Percentiles rank a stretch among this genome's conserved stretches.
Conservation (phyloP, 345 rosid genomes). For the Melastoma malabathricum region DNA sequence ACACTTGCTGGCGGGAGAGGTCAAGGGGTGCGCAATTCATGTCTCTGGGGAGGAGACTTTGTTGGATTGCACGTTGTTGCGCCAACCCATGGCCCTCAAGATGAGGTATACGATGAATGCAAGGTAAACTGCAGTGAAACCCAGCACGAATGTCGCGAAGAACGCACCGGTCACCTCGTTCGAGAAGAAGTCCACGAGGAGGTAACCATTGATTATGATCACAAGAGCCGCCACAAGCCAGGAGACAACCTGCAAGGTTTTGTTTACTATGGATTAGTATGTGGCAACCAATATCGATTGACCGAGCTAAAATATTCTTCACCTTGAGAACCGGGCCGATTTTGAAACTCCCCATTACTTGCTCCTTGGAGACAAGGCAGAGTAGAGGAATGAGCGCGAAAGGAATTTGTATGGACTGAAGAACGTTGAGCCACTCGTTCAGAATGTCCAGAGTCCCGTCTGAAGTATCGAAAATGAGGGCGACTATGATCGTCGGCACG, state of each 20-base stretch:
- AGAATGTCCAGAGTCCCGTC: conserved; percentile 58
- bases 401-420: conserved; percentile 80
- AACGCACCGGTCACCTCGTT: conserved; percentile 37
- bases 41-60: conserved; percentile 11
- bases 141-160: conserved; percentile 19
- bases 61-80: conserved; percentile 11
- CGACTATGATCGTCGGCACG: conserved; percentile 72
- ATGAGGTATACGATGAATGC: conserved; percentile 64
- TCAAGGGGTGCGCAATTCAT: not conserved
- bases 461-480: conserved; percentile 57
- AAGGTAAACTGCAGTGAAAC: conserved; percentile 39
- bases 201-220: conserved; percentile 80
- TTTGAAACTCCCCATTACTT: conserved; percentile 70
- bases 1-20: too few relatives aligned
- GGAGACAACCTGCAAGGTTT: conserved; percentile 36
- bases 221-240: conserved; percentile 80
- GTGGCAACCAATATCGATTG: too few relatives aligned
- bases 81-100: conserved; percentile 33
- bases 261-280: too few relatives aligned
- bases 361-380: conserved; percentile 72
- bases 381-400: conserved; percentile 84
- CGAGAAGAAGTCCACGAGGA: conserved; percentile 60
- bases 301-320: not conserved
- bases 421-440: conserved; percentile 87
- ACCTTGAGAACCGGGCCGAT: conserved; percentile 68